Percentiles rank a stretch among this genome's conserved stretches.
These are phyloP conservation scores for Nemania diffusa DNA, from an alignment of 2,329 filamentous ascomycete genomes.

Conservation along the genomic window DNA sequence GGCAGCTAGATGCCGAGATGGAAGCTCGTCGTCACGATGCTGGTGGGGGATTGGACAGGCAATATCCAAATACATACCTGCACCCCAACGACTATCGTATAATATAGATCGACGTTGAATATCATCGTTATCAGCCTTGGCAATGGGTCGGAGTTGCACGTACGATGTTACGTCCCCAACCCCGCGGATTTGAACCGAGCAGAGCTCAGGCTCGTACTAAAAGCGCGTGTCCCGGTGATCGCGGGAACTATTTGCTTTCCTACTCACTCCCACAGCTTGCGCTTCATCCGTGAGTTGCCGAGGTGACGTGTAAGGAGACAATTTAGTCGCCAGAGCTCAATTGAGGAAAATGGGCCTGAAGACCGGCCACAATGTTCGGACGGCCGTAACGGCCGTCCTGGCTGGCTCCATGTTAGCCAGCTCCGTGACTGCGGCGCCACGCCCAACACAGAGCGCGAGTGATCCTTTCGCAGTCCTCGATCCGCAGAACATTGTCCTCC, in stretches of 20 bases:
- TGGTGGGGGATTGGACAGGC: slow-evolving; percentile 5
- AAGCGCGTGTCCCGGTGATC: slow-evolving; percentile 19
- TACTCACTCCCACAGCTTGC: not conserved
- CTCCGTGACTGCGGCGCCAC: slow-evolving; percentile 36
- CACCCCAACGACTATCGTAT: not conserved
- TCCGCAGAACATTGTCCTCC: slow-evolving; percentile 63
- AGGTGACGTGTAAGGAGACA: slow-evolving; percentile 27
- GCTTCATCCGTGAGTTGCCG: slow-evolving; percentile 16
- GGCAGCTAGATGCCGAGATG: slow-evolving; percentile 27
- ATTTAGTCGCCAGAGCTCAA: slow-evolving; percentile 10
- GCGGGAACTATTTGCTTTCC: not conserved
- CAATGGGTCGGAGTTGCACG: slow-evolving; percentile 7
- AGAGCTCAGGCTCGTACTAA: slow-evolving; percentile 30
- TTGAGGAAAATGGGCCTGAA: slow-evolving; percentile 38
- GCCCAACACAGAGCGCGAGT: slow-evolving; percentile 18
- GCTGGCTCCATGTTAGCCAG: slow-evolving; percentile 32
- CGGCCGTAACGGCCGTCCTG: slow-evolving; percentile 35
- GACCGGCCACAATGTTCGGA: slow-evolving; percentile 17
- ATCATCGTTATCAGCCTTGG: slow-evolving; percentile 25
- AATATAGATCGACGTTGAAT: slow-evolving; percentile 6
- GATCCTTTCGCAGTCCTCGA: slow-evolving; percentile 62
- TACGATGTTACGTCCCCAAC: slow-evolving; percentile 17
- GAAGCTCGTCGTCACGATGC: not conserved
- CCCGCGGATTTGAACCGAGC: slow-evolving; percentile 13
- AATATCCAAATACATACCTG: not conserved